Percentiles rank a stretch among this genome's conserved stretches.
phyloP scores from a whole-genome alignment of 2,329 filamentous ascomycete genomes.

The Thielaviopsis ethacetica region DNA sequence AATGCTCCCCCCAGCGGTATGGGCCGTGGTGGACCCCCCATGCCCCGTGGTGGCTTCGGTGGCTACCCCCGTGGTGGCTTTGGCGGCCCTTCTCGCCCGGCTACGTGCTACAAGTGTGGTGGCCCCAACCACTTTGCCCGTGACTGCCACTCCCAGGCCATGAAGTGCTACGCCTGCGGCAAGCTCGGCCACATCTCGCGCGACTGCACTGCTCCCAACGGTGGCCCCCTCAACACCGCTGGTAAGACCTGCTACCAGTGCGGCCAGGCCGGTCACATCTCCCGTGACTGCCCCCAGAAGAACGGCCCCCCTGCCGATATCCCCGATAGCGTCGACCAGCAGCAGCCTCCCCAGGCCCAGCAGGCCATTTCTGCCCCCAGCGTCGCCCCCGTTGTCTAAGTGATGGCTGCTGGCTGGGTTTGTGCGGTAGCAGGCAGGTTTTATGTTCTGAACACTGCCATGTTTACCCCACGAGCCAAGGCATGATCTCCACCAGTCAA shows the following conservation, averaged over 20 bases:
- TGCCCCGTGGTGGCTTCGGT: conserved; percentile 53
- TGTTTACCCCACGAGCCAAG: not conserved
- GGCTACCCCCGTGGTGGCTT: conserved; percentile 59
- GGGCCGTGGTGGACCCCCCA: conserved; percentile 45
- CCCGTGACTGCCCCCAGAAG: conserved; percentile 79
- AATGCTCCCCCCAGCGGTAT: conserved; percentile 50
- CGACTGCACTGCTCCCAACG: conserved; percentile 94
- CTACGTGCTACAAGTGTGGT: conserved; percentile 60
- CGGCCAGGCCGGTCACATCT: conserved; percentile 89
- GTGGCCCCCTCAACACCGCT: conserved; percentile 83
- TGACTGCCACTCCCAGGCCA: conserved; percentile 94
- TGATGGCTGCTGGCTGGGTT: not conserved
- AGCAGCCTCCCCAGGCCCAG: conserved; percentile 14
- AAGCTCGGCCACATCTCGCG: conserved; percentile 86
- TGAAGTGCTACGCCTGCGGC: conserved; percentile 97
- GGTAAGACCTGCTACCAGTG: conserved; percentile 99
- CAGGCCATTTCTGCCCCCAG: conserved; percentile 1
- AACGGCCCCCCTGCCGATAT: conserved; percentile 29
- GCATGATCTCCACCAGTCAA: conserved; percentile 1
- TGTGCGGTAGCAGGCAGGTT: not conserved
- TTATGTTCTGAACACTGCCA: not conserved
- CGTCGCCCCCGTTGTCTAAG: conserved; percentile 21
- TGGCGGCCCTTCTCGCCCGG: conserved; percentile 46
- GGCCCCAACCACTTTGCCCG: conserved; percentile 96
- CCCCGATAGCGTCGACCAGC: conserved; percentile 26